phyloP scores from a whole-genome alignment of 495 filamentous ascomycete genomes.

The Aspergillus olivimuriae region DNA sequence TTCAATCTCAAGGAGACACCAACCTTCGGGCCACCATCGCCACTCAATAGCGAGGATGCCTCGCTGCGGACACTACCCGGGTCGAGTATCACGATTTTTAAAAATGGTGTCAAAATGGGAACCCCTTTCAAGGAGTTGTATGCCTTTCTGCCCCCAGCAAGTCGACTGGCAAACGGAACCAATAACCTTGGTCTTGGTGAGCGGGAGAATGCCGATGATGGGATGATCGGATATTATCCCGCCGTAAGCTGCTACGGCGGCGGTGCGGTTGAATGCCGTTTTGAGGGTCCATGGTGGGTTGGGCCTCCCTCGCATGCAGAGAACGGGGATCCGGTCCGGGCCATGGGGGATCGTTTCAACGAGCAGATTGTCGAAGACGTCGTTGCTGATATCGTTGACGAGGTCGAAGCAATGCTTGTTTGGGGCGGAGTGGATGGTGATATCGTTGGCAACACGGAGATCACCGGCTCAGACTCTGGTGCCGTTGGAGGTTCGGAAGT shows the following conservation, averaged over 20 bases:
- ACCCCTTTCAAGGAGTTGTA: slow-evolving; percentile 84
- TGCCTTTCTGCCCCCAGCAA: slow-evolving; percentile 88
- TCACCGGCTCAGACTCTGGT: slow-evolving; percentile 22
- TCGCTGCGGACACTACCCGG: slow-evolving; percentile 77
- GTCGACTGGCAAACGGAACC: slow-evolving; percentile 48
- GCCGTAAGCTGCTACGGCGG: slow-evolving; percentile 88
- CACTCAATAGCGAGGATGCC: slow-evolving; percentile 60
- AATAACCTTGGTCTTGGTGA: slow-evolving; percentile 69
- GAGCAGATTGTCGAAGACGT: slow-evolving; percentile 97
- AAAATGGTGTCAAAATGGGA: slow-evolving; percentile 82
- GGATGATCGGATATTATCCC: slow-evolving; percentile 90
- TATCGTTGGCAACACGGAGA: slow-evolving; percentile 26
- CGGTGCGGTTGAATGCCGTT: slow-evolving; percentile 85
- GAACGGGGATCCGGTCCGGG: slow-evolving; percentile 36
- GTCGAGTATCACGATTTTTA: slow-evolving; percentile 81
- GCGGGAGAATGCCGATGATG: slow-evolving; percentile 80
- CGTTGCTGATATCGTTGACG: slow-evolving; percentile 85
- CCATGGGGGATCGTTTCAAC: slow-evolving; percentile 74
- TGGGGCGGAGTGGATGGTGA: slow-evolving; percentile 41
- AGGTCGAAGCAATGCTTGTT: slow-evolving; percentile 60
- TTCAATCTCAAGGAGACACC: slow-evolving; percentile 44
- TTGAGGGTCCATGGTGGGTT: slow-evolving; percentile 85
- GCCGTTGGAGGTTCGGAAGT: slow-evolving; percentile 33
- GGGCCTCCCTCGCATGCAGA: slow-evolving; percentile 52
- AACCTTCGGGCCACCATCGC: slow-evolving; percentile 48